A percentile compares a stretch with the other conserved stretches of the same genome.
phyloP scores from a whole-genome alignment of 192 early-diverging fungal species.

The Phycomyces blakesleeanus region DNA sequence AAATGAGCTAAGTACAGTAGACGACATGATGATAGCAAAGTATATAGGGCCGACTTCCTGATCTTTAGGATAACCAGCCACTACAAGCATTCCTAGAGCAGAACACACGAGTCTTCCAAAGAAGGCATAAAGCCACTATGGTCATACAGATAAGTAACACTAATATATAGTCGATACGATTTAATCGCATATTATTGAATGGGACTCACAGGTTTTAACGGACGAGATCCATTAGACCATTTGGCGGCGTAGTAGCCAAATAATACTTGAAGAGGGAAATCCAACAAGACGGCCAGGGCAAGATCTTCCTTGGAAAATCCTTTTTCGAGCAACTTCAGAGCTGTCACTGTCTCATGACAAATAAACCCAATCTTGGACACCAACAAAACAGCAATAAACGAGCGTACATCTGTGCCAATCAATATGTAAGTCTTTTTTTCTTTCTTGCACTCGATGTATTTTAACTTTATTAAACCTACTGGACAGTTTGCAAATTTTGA shows the following conservation, averaged over 20 bases:
- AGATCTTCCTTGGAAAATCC: conserved; percentile 94
- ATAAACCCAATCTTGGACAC: conserved; percentile 93
- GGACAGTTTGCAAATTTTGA: conserved; percentile 79
- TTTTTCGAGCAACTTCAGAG: conserved; percentile 90
- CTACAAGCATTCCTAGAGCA: conserved; percentile 78
- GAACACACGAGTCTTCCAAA: conserved; percentile 80
- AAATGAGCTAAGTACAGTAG: conserved; percentile 81
- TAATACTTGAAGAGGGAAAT: conserved; percentile 95
- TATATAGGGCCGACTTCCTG: conserved; percentile 60
- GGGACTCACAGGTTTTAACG: conserved; percentile 71
- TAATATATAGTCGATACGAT: too few relatives aligned
- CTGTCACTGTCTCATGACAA: conserved; percentile 92
- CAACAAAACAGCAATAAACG: conserved; percentile 76
- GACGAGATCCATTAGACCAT: conserved; percentile 85
- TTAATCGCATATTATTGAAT: conserved; percentile 10
- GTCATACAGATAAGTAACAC: too few relatives aligned
- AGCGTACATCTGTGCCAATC: conserved; percentile 71
- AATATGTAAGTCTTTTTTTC: background rate
- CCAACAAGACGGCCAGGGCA: conserved; percentile 86
- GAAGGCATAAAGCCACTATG: conserved; percentile 88
- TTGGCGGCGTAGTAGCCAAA: conserved; percentile 97
- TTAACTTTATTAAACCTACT: conserved; percentile 42
- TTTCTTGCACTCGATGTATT: background rate
- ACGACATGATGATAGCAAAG: conserved; percentile 74
- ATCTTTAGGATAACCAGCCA: conserved; percentile 70